phyloP scores from a whole-genome alignment of 164 flowering plant genomes.

The Aristolochia californica region DNA sequence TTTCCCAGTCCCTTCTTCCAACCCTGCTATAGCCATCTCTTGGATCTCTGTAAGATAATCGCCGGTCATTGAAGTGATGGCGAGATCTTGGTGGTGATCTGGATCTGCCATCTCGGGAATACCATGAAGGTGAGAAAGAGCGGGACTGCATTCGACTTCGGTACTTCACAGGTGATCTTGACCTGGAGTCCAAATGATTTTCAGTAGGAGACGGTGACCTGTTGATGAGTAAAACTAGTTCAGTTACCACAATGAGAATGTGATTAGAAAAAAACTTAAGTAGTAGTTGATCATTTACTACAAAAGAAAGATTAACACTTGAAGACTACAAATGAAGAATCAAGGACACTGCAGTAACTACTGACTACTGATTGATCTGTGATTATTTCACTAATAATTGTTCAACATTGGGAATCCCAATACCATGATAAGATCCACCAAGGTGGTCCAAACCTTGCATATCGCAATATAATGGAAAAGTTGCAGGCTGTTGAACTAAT shows the following conservation, averaged over 20 bases:
- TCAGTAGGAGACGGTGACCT: constrained; percentile 68
- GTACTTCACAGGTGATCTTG: constrained; percentile 48
- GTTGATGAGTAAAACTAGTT: constrained; percentile 2
- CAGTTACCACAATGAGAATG: neutral
- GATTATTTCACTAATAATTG: too few species aligned
- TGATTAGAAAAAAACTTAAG: too few species aligned
- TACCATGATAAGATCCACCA: too few species aligned
- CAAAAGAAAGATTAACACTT: too few species aligned
- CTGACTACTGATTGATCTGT: too few species aligned
- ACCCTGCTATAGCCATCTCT: constrained; percentile 39
- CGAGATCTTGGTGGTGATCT: constrained; percentile 75
- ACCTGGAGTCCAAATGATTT: constrained; percentile 61
- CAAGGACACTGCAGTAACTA: too few species aligned
- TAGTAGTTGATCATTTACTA: too few species aligned
- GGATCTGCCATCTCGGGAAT: constrained; percentile 35
- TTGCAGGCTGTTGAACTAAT: too few species aligned
- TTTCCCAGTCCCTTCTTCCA: constrained; percentile 41
- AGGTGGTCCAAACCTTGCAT: too few species aligned
- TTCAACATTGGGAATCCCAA: too few species aligned
- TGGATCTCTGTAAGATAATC: constrained; percentile 37
- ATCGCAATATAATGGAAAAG: too few species aligned
- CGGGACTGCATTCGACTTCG: constrained; percentile 53
- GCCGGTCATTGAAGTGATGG: constrained; percentile 37
- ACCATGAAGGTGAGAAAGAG: constrained; percentile 66
- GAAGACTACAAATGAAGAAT: too few species aligned